Evolutionary conservation across 1,139 yeast species (phyloP).

Genomic region (Geotrichum cucujoidarum): DNA sequence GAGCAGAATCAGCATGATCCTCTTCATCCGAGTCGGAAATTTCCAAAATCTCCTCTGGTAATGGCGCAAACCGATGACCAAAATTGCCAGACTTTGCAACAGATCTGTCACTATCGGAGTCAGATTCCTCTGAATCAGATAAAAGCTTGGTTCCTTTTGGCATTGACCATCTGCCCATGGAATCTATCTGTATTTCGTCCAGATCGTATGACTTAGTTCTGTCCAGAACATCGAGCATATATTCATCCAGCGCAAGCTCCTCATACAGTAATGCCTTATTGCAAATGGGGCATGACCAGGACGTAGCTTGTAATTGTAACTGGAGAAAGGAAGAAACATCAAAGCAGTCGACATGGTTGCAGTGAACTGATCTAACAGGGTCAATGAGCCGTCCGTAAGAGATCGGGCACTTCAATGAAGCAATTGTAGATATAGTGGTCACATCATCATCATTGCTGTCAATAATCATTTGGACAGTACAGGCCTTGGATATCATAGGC

Average conservation of each 20-base stretch:
- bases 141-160: conserved; percentile 19
- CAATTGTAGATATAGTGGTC: conserved; percentile 35
- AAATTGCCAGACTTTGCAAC: not conserved
- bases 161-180: conserved; percentile 39
- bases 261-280: conserved; percentile 31
- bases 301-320: conserved; percentile 41
- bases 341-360: conserved; percentile 42
- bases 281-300: conserved; percentile 44
- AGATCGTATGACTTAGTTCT: conserved; percentile 22
- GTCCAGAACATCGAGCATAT: conserved; percentile 20
- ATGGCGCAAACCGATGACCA: not conserved
- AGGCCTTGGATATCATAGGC: conserved; percentile 31
- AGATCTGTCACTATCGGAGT: conserved; percentile 44
- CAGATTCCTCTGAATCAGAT: conserved; percentile 19
- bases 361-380: conserved; percentile 39
- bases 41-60: not conserved
- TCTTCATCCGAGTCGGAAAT: conserved; percentile 15
- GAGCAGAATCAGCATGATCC: not conserved
- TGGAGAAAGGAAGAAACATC: conserved; percentile 39
- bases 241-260: conserved; percentile 39
- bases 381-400: conserved; percentile 36
- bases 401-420: conserved; percentile 39
- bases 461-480: conserved; percentile 28
- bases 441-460: conserved; percentile 39
- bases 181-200: conserved; percentile 36